These are phyloP conservation scores for Ambrosia artemisiifolia DNA, from an alignment of 129 eudicot species.

Conservation along the genomic window DNA sequence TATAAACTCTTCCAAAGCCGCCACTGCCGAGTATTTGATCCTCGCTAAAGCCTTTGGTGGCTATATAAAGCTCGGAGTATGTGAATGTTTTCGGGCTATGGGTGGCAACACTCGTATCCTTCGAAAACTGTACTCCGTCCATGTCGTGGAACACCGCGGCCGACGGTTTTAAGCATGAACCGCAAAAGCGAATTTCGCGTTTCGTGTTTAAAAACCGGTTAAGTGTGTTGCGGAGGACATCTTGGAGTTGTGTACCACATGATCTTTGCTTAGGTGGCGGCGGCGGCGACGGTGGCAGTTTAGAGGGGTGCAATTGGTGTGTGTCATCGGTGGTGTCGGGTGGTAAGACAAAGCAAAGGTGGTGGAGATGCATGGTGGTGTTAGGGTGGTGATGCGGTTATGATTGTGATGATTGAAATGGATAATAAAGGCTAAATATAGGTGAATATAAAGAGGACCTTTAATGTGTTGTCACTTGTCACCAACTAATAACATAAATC, in stretches of 20 bases:
- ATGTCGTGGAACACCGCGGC: conserved; percentile 52
- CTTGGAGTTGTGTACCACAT: conserved; percentile 18
- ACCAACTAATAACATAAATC: conserved; percentile 14
- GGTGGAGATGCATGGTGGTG: conserved; percentile 61
- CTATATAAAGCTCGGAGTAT: conserved; percentile 82
- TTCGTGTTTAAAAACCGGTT: conserved; percentile 34
- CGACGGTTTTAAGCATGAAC: conserved; percentile 8
- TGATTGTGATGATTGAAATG: conserved; percentile 3
- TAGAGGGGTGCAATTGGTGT: conserved; percentile 2
- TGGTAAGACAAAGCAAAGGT: conserved; percentile 61
- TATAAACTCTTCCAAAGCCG: conserved; percentile 77
- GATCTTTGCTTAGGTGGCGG: conserved; percentile 13
- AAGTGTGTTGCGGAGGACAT: conserved; percentile 17
- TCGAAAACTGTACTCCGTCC: conserved; percentile 55
- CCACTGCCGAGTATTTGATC: conserved; percentile 76
- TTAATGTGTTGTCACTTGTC: conserved; percentile 20
- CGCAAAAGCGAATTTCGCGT: conserved; percentile 7
- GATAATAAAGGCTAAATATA: conserved; percentile 23
- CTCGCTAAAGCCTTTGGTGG: conserved; percentile 72
- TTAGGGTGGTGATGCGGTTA: neutral
- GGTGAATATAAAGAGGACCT: neutral
- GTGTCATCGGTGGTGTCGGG: conserved; percentile 39
- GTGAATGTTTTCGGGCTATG: conserved; percentile 68
- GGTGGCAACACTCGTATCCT: conserved; percentile 35
- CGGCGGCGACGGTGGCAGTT: conserved; percentile 23